Evolutionary conservation across 345 rosid species (phyloP), one percentile per base, ranked within the genome.

Genomic region (Gossypium longicalyx): DNA sequence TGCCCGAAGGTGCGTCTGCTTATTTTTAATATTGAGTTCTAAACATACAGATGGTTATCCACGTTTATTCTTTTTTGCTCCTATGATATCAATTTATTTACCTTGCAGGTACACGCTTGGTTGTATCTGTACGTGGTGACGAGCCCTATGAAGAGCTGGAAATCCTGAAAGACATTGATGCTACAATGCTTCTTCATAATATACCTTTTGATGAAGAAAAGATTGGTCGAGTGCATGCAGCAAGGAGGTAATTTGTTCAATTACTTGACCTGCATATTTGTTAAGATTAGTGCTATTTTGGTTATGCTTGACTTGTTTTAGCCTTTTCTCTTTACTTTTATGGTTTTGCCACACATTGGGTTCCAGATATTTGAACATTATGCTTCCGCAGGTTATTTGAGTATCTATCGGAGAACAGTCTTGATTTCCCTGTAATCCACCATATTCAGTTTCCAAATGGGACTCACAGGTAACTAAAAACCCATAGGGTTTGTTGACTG

Each of bases 181-280:
- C 87, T 56, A 91, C 90, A 41, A 90, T 93, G 98, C 67, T 95
- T 80, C 90, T 95, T 80, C 99, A 95, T 85, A 81, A 87, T 66
- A 75, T 91, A 60, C 97, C 98, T 63, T 79, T 78, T 72, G 70
- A 77, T 66, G 98, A 95, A 85, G 96, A 84, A 23, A 91, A 90
- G 80, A 76, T 82, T 78, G 88, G 98, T 77, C 84, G 98, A 82
- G 94, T 95, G 79, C 99, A 95, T 29, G 93, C 99, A 69, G 99
- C 97, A 77, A 89, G 99, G 78, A 95, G 99, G 98, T 94, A 86
- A 72, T 52, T 19, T 72, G 20, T 73, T 70, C 41, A 7, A 63
- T 58, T n/a, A 38, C 60, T 23, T 59, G 27, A 70, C 49, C 45
- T 61, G 47, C 23, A 25, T 23, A 15, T 73, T 17, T 51, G 4